phyloP scores from a whole-genome alignment of 208 protist genomes.

The Porcisia deanei region DNA sequence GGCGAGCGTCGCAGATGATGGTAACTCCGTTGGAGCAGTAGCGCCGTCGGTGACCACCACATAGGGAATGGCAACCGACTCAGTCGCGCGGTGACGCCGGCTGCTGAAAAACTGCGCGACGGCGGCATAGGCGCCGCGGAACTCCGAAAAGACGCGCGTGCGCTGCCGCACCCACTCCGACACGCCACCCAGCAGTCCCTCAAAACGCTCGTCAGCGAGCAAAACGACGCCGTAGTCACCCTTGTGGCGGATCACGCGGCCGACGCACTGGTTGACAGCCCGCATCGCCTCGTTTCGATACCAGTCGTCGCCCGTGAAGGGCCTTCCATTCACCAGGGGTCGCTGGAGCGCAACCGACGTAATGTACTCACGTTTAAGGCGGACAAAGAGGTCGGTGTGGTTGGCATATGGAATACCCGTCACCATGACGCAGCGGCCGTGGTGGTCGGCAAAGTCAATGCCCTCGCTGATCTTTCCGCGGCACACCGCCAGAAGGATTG shows the following conservation, averaged over 20 bases:
- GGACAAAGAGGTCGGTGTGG: constrained; percentile 88
- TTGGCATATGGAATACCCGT: constrained; percentile 95
- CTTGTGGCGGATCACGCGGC: constrained; percentile 97
- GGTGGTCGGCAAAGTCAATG: constrained; percentile 96
- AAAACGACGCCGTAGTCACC: constrained; percentile 96
- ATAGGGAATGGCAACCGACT: constrained; percentile 27
- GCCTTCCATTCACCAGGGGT: constrained; percentile 65
- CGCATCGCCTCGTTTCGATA: constrained; percentile 95
- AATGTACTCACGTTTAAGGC: constrained; percentile 81
- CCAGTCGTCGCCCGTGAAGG: constrained; percentile 94
- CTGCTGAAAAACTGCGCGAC: constrained; percentile 70
- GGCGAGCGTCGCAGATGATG: constrained; percentile 36
- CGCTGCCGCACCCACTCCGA: constrained; percentile 69
- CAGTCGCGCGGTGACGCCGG: constrained; percentile 17
- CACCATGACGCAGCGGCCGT: constrained; percentile 95
- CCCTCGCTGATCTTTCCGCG: constrained; percentile 98
- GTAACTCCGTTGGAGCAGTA: constrained; percentile 4
- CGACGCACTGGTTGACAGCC: constrained; percentile 97
- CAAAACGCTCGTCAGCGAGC: constrained; percentile 95
- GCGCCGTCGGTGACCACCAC: constrained; percentile 3
- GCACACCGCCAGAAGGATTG: constrained; percentile 96
- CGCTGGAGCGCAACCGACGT: constrained; percentile 59
- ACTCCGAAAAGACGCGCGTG: constrained; percentile 50
- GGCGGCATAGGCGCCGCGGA: constrained; percentile 63
- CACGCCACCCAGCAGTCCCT: constrained; percentile 33